Percentiles rank a stretch among this genome's conserved stretches.
phyloP scores from a whole-genome alignment of 2,329 filamentous ascomycete species.

The Colletotrichum lindemuthianum region DNA sequence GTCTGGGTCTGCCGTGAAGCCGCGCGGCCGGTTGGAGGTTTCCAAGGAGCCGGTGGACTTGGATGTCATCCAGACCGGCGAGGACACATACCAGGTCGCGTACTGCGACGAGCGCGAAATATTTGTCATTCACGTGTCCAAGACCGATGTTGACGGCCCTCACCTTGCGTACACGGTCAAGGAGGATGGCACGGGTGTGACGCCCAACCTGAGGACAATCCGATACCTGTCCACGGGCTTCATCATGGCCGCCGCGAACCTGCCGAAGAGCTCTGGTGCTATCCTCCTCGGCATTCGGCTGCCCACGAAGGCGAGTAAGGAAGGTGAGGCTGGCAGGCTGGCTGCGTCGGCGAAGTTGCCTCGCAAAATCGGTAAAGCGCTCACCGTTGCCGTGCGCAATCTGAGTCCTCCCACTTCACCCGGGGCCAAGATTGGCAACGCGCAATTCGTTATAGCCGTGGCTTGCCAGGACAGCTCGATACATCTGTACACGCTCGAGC shows the following conservation, averaged over 20 bases:
- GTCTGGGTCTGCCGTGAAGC: constrained; percentile 57
- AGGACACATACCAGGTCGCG: constrained; percentile 74
- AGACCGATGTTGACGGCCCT: constrained; percentile 56
- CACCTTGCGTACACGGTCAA: constrained; percentile 66
- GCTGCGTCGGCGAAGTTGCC: constrained; percentile 68
- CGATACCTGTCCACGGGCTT: constrained; percentile 69
- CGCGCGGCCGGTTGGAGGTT: constrained; percentile 61
- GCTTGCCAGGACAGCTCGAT: constrained; percentile 84
- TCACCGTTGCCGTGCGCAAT: constrained; percentile 80
- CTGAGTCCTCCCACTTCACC: constrained; percentile 67
- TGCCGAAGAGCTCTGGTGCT: constrained; percentile 67
- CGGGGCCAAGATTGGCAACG: constrained; percentile 64
- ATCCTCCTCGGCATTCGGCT: constrained; percentile 67
- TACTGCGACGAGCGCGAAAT: constrained; percentile 84
- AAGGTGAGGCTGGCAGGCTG: constrained; percentile 55
- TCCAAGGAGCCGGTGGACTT: constrained; percentile 72
- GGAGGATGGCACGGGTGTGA: constrained; percentile 53
- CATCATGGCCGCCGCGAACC: constrained; percentile 66
- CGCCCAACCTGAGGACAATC: constrained; percentile 66
- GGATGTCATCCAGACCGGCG: constrained; percentile 72
- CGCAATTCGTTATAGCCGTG: constrained; percentile 84
- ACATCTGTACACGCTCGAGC: constrained; percentile 80
- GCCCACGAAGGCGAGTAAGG: constrained; percentile 45
- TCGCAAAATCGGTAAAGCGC: constrained; percentile 75
- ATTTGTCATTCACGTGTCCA: constrained; percentile 67